Evolutionary conservation across 2,329 filamentous ascomycete species (phyloP).

Genomic region (Aspergillus niger): DNA sequence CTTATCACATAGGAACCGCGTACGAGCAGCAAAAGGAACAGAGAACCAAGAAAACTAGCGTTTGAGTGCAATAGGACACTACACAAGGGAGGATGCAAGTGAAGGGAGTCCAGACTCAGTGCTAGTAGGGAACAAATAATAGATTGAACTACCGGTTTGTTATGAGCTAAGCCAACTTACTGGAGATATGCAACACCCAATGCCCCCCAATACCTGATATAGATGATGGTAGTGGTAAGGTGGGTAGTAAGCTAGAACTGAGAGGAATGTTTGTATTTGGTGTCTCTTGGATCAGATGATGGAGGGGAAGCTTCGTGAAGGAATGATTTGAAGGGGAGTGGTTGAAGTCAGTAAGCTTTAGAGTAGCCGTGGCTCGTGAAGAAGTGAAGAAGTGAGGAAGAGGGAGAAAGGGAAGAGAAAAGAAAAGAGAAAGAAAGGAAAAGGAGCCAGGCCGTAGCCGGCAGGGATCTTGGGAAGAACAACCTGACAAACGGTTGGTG

Average conservation of each 20-base stretch:
- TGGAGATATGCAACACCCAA: not conserved
- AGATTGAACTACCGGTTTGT: too few species aligned
- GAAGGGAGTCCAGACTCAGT: not conserved
- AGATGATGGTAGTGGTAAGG: not conserved
- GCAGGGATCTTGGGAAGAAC: constrained; percentile 2
- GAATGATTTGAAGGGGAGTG: not conserved
- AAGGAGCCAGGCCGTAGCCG: constrained; percentile 1
- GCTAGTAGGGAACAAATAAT: not conserved
- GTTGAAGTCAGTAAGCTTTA: not conserved
- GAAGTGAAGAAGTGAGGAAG: not conserved
- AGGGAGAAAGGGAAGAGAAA: not conserved
- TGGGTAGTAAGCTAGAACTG: too few species aligned
- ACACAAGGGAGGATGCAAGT: not conserved
- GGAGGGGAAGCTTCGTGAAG: not conserved
- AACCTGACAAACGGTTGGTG: not conserved
- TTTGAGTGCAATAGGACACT: not conserved
- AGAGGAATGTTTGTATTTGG: too few species aligned
- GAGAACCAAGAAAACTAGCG: not conserved
- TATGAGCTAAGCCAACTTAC: not conserved
- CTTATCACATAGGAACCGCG: not conserved
- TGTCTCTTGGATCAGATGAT: not conserved
- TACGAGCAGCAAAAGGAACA: not conserved
- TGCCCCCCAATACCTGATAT: not conserved
- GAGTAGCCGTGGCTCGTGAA: not conserved
- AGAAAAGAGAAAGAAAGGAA: not conserved